A percentile compares a stretch with the other conserved stretches of the same genome.
These are phyloP conservation scores for Globisporangium acanthophoron DNA, from an alignment of 352 stramenopile species.

Conservation along the genomic window DNA sequence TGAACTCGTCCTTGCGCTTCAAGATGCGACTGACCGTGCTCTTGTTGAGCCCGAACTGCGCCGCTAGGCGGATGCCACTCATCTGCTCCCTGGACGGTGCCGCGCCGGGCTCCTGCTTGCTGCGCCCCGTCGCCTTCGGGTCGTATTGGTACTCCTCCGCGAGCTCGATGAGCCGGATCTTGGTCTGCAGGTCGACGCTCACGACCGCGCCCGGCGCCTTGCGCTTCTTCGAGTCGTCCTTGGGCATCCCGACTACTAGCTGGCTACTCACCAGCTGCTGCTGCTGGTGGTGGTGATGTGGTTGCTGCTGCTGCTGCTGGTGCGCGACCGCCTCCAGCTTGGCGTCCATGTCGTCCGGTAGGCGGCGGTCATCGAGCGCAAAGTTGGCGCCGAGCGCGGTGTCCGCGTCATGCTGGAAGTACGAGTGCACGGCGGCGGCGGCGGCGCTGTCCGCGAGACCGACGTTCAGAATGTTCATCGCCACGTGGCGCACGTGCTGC, in stretches of 20 bases:
- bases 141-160: constrained; percentile 81
- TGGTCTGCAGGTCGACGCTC: constrained; percentile 78
- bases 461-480: constrained; percentile 11
- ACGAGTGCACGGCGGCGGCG: constrained; percentile 22
- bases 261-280: constrained; percentile 2
- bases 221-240: constrained; percentile 38
- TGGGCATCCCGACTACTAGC: neutral
- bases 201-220: constrained; percentile 49
- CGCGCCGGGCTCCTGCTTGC: constrained; percentile 24
- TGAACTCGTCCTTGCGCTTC: constrained; percentile 86
- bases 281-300: constrained; percentile 7
- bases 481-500: constrained; percentile 6
- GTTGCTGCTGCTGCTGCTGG: neutral
- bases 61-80: constrained; percentile 66
- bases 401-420: constrained; percentile 33
- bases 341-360: constrained; percentile 17
- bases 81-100: constrained; percentile 39
- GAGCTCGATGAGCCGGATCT: constrained; percentile 80
- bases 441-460: constrained; percentile 6
- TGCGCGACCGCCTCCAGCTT: constrained; percentile 14
- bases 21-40: constrained; percentile 79
- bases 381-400: constrained; percentile 7
- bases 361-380: constrained; percentile 33
- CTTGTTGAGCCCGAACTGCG: constrained; percentile 78
- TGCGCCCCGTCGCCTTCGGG: constrained; percentile 40